Conservation (phyloP, 1,139 yeast species). For the Protomyces pachydermus region DNA sequence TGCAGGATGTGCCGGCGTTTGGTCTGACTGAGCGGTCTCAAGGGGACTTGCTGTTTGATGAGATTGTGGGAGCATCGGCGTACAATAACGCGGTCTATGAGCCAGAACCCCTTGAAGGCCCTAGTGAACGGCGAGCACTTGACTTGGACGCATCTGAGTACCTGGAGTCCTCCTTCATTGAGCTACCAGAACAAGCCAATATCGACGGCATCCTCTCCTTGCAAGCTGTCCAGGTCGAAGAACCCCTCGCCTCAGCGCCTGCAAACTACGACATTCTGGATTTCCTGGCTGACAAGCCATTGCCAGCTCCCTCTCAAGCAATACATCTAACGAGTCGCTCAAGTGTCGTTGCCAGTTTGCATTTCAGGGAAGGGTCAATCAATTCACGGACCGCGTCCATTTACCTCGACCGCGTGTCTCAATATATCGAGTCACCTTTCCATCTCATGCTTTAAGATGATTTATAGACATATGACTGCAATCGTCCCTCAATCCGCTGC, state of each 20-base stretch:
- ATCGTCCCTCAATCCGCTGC: background rate
- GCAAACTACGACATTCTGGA: slow-evolving; percentile 7
- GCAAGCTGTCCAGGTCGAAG: slow-evolving; percentile 6
- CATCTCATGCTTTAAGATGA: slow-evolving; percentile 3
- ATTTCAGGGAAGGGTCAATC: slow-evolving; percentile 16
- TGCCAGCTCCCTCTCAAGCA: background rate
- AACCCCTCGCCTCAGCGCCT: background rate
- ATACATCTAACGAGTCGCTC: background rate
- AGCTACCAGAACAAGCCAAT: slow-evolving; percentile 5
- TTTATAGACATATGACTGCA: background rate
- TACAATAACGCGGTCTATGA: background rate
- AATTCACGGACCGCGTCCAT: slow-evolving; percentile 2
- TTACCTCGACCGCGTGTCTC: slow-evolving; percentile 19
- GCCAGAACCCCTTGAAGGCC: background rate
- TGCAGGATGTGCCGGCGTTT: slow-evolving; percentile 19
- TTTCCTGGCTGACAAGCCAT: slow-evolving; percentile 2
- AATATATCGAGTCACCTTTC: slow-evolving; percentile 18
- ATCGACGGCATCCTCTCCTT: slow-evolving; percentile 2
- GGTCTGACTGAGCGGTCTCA: slow-evolving; percentile 4
- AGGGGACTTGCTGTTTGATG: slow-evolving; percentile 17
- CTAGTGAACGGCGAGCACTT: background rate
- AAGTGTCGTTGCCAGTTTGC: slow-evolving; percentile 11
- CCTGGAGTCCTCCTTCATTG: slow-evolving; percentile 8
- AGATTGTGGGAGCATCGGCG: background rate
- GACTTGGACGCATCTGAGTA: slow-evolving; percentile 9